These are phyloP conservation scores for Allium sativum DNA, from an alignment of 106 monocot species.

Conservation along the genomic window DNA sequence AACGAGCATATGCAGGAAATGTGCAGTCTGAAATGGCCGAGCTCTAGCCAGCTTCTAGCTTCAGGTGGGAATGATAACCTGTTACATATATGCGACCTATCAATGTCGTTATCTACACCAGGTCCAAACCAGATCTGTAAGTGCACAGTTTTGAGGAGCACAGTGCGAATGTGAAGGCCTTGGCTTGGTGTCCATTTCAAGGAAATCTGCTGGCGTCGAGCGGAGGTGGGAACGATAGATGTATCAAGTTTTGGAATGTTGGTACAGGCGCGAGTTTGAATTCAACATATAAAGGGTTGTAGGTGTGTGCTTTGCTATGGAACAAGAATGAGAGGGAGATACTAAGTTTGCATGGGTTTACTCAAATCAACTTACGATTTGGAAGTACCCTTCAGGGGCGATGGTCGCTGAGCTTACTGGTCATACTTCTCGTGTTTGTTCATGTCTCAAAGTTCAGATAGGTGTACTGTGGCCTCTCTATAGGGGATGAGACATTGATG, in stretches of 20 bases:
- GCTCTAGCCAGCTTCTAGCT: constrained; percentile 29
- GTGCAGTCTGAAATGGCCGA: constrained; percentile 20
- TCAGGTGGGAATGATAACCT: constrained; percentile 57
- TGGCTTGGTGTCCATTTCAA: constrained; percentile 66
- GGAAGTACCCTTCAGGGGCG: constrained; percentile 24
- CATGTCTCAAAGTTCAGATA: constrained; percentile 38
- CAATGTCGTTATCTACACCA: constrained; percentile 23
- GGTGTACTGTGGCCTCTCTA: constrained; percentile 35
- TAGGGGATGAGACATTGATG: constrained; percentile 31
- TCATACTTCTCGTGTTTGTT: constrained; percentile 26
- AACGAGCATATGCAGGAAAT: constrained; percentile 16
- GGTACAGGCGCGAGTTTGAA: constrained; percentile 18
- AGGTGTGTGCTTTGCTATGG: constrained; percentile 46
- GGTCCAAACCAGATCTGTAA: constrained; percentile 16
- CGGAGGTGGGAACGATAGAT: constrained; percentile 20
- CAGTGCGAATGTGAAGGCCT: constrained; percentile 49
- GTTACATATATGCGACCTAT: constrained; percentile 48
- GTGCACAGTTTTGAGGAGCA: constrained; percentile 29
- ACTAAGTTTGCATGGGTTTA: constrained; percentile 61
- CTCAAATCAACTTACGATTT: constrained; percentile 19
- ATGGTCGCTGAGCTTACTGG: constrained; percentile 16
- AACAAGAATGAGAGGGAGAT: constrained; percentile 60
- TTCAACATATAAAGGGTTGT: constrained; percentile 22
- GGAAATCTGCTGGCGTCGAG: constrained; percentile 48
- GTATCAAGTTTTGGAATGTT: constrained; percentile 42